Evolutionary conservation across 1,139 yeast species (phyloP).

Genomic region (Candida buenavistaensis): DNA sequence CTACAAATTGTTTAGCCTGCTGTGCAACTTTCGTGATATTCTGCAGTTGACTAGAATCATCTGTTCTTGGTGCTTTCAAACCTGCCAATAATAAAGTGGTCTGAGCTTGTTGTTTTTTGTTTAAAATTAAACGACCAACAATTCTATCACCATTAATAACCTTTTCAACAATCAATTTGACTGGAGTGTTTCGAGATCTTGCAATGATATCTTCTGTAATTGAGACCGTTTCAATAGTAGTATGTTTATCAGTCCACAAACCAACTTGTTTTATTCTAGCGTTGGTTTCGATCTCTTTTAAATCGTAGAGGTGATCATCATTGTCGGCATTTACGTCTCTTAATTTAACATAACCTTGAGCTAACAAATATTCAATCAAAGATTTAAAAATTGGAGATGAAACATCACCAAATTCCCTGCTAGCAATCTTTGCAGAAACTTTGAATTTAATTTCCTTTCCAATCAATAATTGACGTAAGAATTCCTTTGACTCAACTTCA

Average conservation of each 20-base stretch:
- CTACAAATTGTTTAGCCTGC: slow-evolving; percentile 66
- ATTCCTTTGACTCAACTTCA: slow-evolving; percentile 59
- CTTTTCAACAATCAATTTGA: slow-evolving; percentile 66
- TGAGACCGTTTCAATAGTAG: slow-evolving; percentile 23
- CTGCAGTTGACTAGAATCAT: slow-evolving; percentile 39
- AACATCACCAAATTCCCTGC: slow-evolving; percentile 72
- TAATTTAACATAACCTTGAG: slow-evolving; percentile 62
- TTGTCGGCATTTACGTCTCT: slow-evolving; percentile 50
- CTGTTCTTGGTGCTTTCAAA: slow-evolving; percentile 68
- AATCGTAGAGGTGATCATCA: slow-evolving; percentile 25
- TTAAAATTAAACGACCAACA: slow-evolving; percentile 53
- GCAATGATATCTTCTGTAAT: slow-evolving; percentile 40
- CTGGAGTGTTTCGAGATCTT: slow-evolving; percentile 38
- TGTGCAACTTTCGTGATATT: slow-evolving; percentile 61
- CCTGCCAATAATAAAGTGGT: slow-evolving; percentile 74
- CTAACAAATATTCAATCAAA: slow-evolving; percentile 55
- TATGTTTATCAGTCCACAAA: slow-evolving; percentile 46
- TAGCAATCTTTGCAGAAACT: slow-evolving; percentile 52
- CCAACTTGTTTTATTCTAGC: slow-evolving; percentile 56
- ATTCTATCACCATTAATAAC: slow-evolving; percentile 80
- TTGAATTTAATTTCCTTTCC: slow-evolving; percentile 68
- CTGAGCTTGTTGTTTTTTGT: slow-evolving; percentile 43
- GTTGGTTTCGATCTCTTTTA: slow-evolving; percentile 37
- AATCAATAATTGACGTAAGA: slow-evolving; percentile 60
- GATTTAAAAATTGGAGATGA: slow-evolving; percentile 65